Conservation (phyloP, 352 stramenopile species). For the Globisporangium emineosum region DNA sequence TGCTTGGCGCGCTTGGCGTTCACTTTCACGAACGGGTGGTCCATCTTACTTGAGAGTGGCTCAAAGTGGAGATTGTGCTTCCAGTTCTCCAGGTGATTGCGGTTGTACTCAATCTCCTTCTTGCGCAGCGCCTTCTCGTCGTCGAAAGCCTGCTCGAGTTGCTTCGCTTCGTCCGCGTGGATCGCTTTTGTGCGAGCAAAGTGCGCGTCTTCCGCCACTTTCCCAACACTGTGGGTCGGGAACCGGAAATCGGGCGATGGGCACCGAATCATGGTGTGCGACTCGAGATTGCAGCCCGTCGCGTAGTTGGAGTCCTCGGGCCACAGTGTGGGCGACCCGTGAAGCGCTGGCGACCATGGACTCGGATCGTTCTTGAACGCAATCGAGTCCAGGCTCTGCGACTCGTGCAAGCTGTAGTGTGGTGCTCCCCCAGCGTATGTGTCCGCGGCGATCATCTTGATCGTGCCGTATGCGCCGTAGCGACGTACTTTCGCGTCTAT, state of each 20-base stretch:
- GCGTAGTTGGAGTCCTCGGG: slow-evolving; percentile 43
- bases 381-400: slow-evolving; percentile 34
- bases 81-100: slow-evolving; percentile 36
- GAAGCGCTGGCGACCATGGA: slow-evolving; percentile 31
- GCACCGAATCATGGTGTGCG: slow-evolving; percentile 38
- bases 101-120: slow-evolving; percentile 34
- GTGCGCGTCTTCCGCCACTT: slow-evolving; percentile 20
- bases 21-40: slow-evolving; percentile 41
- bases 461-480: slow-evolving; percentile 45
- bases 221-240: slow-evolving; percentile 25
- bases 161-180: slow-evolving; percentile 24
- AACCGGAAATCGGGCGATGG: slow-evolving; percentile 40
- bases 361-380: slow-evolving; percentile 25
- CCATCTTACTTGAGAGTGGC: slow-evolving; percentile 38
- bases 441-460: slow-evolving; percentile 37
- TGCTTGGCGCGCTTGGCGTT: slow-evolving; percentile 30
- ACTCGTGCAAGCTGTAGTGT: slow-evolving; percentile 26
- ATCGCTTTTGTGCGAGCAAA: slow-evolving; percentile 23
- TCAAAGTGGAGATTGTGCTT: slow-evolving; percentile 42
- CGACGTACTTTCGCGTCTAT: slow-evolving; percentile 50
- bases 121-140: slow-evolving; percentile 29
- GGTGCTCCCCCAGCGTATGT: slow-evolving; percentile 24
- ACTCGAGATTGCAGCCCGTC: slow-evolving; percentile 27
- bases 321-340: slow-evolving; percentile 54
- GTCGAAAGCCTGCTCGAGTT: slow-evolving; percentile 30